Evolutionary conservation across 148 eudicot species (phyloP), one percentile per base, ranked within the genome.

Genomic region (Dianthus caryophyllus): DNA sequence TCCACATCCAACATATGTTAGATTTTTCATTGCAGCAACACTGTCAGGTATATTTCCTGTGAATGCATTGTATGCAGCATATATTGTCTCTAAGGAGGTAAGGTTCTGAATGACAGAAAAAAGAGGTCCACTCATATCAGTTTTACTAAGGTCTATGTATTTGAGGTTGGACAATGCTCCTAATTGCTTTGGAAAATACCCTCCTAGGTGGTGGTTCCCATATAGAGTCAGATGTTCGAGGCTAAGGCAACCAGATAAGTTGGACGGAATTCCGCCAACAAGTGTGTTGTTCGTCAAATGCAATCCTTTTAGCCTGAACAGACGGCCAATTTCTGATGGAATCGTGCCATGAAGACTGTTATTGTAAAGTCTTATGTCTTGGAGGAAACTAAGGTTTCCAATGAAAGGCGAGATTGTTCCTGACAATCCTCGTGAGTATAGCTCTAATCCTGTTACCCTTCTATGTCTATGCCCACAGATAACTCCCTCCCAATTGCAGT

Each of bases 401-500:
- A 81, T 39, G 18, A 49, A 63, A 20, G 87, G 79, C 0, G 84
- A 58, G 20, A 78, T 44, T 0, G 72, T 48, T 10, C 82, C 82
- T 9, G 25, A 16, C 20, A 75, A 46, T 10, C 49, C 44, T 36
- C 41, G 66, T 9, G 66, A 57, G 12, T 58, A 33, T 14, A 78
- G 39, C 33, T 78, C 58, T 44, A 83, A 21, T 22, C 2, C 18
- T 4, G 11, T 65, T 6, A 81, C 79, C 33, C 81, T 65, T 14
- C 15, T 26, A 68, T 68, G 64, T 1, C 18, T 27, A 0, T 27
- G 68, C 36, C 66, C 62, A 58, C 87, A 84, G 16, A 16, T 51
- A 31, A 84, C 73, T 0, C 87, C 83, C 9, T 25, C 44, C 87
- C 87, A 78, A 3, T 22, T 26, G 64, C 84, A 84, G 21, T 76